phyloP scores from a whole-genome alignment of 1,284 basidiomycete genomes.

The Blastosporella zonata region DNA sequence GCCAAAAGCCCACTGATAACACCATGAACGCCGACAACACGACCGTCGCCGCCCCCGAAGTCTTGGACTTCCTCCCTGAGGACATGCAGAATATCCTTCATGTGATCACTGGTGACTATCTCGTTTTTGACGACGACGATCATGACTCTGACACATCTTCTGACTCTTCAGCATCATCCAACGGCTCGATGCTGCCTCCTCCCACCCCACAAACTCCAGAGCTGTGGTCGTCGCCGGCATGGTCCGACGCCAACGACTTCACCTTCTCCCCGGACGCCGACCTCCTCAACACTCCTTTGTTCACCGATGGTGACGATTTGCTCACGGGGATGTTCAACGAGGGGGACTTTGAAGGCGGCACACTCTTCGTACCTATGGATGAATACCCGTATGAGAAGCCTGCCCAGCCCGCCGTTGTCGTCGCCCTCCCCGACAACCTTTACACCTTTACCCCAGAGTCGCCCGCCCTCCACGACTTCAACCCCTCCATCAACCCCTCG shows the following conservation, averaged over 20 bases:
- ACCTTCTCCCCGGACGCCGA: slow-evolving; percentile 29
- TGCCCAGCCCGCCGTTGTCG: slow-evolving; percentile 13
- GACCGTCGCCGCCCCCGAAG: slow-evolving; percentile 22
- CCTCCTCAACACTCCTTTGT: slow-evolving; percentile 57
- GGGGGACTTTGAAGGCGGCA: slow-evolving; percentile 6
- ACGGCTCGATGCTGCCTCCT: slow-evolving; percentile 8
- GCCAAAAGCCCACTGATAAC: slow-evolving; percentile 32
- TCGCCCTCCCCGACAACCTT: slow-evolving; percentile 29
- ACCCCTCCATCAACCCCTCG: slow-evolving; percentile 33
- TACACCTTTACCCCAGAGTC: slow-evolving; percentile 39
- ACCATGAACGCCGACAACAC: slow-evolving; percentile 24
- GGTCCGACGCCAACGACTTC: slow-evolving; percentile 11
- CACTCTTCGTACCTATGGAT: slow-evolving; percentile 11
- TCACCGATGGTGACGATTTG: slow-evolving; percentile 33
- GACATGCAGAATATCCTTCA: slow-evolving; percentile 25
- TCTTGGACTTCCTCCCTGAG: slow-evolving; percentile 18
- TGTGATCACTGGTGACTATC: slow-evolving; percentile 28
- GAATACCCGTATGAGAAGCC: slow-evolving; percentile 15
- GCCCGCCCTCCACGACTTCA: slow-evolving; percentile 23
- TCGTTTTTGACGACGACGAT: background rate
- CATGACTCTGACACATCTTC: slow-evolving; percentile 21
- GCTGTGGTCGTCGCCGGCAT: slow-evolving; percentile 16
- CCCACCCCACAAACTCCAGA: slow-evolving; percentile 17
- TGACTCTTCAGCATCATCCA: slow-evolving; percentile 22
- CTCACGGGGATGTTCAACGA: slow-evolving; percentile 33